Evolutionary conservation across 495 filamentous ascomycete species (phyloP), one percentile per base, ranked within the genome.

Genomic region (Aspergillus olivimuriae): DNA sequence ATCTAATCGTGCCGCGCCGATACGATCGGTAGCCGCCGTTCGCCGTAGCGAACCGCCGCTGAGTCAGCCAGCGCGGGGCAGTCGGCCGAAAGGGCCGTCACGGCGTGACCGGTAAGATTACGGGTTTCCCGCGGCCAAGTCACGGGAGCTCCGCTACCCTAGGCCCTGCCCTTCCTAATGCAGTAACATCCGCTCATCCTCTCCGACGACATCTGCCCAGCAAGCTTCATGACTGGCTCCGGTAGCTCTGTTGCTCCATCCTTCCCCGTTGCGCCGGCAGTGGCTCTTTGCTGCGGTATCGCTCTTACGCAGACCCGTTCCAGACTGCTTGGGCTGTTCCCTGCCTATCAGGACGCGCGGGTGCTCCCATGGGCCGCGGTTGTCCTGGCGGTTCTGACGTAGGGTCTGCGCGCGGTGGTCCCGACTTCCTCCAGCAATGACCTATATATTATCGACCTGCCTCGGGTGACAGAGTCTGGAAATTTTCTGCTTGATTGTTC

Each of bases 71-170:
- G 34, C 51, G 42, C 34, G 42, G 47, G 15, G 22, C 44, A 57
- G 48, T 68, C 62, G 65, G 65, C 65, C 62, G 65, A 66, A 52
- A 58, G 44, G 53, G 50, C 34, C 12, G 23, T 45, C 32, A 5
- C 20, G 20, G 11, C 9, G 33, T 34, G 24, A 30, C 34, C 17
- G 32, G 44, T 28, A 4, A 7, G 21, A 14, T 18, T 2, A 37
- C 8, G 23, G 26, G 15, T 61, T 69, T 52, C 44, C 65, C 65
- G 61, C 34, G 65, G 65, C 12, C 48, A 68, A 63, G 53, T 58
- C 48, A 40, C 39, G 41, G 34, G 51, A 18, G 1, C 17, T 3
- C 11, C 14, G 6, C 15, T 10, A n/a, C 20, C 12, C 14, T 16
- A 17, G 32, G 7, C 11, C 22, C n/a, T 15, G 9, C 23, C 16